Evolutionary conservation across 169 alveolate species (phyloP), one percentile per base, ranked within the genome.

Genomic region (Eimeria falciformis): DNA sequence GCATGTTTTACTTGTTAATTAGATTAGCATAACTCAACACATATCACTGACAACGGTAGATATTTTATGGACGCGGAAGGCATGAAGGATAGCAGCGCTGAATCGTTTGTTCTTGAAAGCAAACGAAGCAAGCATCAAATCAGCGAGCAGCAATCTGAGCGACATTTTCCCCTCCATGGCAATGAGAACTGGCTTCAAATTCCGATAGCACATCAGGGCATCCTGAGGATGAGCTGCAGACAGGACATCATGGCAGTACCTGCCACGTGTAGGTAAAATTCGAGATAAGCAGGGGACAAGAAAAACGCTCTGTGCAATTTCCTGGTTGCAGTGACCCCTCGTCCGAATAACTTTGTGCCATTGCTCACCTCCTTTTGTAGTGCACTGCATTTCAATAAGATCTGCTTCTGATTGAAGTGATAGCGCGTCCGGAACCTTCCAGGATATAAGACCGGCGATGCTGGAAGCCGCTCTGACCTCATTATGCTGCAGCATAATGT

Each of bases 401-500:
- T 27, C 25, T 27, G 93, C 93, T 29, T 90, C 93, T 18, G 87
- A 56, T n/a, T 90, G 79, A 58, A 90, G 90, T 46, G 77, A 90
- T 25, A 75, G 58, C 2, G 58, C 87, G 69, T 90, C 83, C 21
- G 93, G 93, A 33, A 90, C 11, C 29, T 33, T 55, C 5, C 69
- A 45, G 84, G 58, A 71, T 18, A 90, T 90, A 62, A 47, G 78
- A 21, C 62, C 90, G 23, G 93, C 93, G 33, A 75, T 75, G 65
- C 90, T 65, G 29, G 46, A 45, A 18, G 93, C 93, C 65, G 66
- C 71, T 33, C 17, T 78, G 65, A 45, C 9, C 46, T 90, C 84
- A 53, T 83, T 83, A 83, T 90, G 93, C 79, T 90, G 93, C 40
- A 90, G 90, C 81, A 90, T 82, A 40, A 90, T 50, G 93, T 90